These are phyloP conservation scores for Lolium perenne DNA, from an alignment of 176 grass and related monocot genomes.

Conservation along the genomic window DNA sequence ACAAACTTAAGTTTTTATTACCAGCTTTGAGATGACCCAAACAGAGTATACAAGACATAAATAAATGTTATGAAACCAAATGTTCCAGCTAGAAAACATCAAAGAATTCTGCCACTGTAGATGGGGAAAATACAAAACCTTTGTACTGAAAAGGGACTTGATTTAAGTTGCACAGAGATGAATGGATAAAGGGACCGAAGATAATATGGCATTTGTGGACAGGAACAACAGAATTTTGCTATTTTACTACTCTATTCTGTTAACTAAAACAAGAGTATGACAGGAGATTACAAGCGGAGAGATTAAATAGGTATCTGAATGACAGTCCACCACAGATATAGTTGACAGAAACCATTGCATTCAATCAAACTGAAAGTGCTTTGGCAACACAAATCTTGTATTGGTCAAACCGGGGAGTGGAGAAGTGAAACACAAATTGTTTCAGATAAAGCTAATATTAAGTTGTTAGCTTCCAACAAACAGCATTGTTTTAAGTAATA, in stretches of 20 bases:
- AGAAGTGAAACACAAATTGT: background rate
- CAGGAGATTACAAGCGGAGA: background rate
- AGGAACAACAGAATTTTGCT: background rate
- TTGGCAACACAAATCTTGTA: conserved; percentile 16
- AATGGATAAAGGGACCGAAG: background rate
- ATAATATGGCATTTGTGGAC: background rate
- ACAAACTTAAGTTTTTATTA: background rate
- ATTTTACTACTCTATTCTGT: background rate
- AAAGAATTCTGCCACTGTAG: conserved; percentile 4
- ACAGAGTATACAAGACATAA: background rate
- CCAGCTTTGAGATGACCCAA: background rate
- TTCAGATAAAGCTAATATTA: background rate
- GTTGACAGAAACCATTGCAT: background rate
- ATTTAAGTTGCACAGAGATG: background rate
- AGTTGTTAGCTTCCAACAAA: background rate
- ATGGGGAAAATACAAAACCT: background rate
- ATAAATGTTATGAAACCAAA: background rate
- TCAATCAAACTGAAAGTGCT: background rate
- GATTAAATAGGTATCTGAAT: background rate
- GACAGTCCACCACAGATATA: background rate
- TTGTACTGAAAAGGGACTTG: background rate
- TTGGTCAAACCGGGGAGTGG: background rate
- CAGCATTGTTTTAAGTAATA: background rate
- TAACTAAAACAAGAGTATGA: background rate
- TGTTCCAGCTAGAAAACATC: background rate